Evolutionary conservation across 805 yeast species (phyloP), one percentile per base, ranked within the genome.

Genomic region (Babjeviella inositovora): DNA sequence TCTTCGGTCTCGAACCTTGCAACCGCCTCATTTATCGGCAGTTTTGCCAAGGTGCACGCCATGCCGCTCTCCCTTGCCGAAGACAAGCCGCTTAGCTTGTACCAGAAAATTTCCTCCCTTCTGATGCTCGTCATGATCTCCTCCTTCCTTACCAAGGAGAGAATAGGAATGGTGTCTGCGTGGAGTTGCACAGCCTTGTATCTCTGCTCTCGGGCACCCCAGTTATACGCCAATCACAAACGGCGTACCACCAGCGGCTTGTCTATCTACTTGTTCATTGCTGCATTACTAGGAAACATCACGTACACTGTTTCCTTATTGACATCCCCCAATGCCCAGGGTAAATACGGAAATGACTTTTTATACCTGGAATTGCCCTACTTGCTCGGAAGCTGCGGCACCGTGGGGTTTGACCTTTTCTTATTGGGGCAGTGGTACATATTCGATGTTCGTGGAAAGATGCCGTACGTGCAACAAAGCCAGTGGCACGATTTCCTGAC

Each of bases 131-230:
- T n/a, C n/a, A n/a, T n/a, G n/a, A n/a, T n/a, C n/a, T n/a, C n/a
- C n/a, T n/a, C n/a, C n/a, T n/a, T n/a, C n/a, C n/a, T n/a, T n/a
- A n/a, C n/a, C 19, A 19, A 20, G 3, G 23, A 27, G 15, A 29
- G 32, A 10, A 7, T 38, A 7, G 55, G 53, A 2, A 34, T 32
- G 13, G 14, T 41, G 3, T 29, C 65, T 11, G 70, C 72, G 0
- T 66, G 72, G 72, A 34, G 49, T 3, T 64, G 70, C 29, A 59
- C 72, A 1, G 25, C 37, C 5, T 53, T 65, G 1, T 66, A 66
- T 30, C 42, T 64, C 22, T 28, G 50, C 6, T 65, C 72, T 4
- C 39, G 73, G 25, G 46, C 62, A 19, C 73, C 73, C 0, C 73
- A 66, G 30, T 37, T 66, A 13, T 40, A 50, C 28, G 57, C 59